These are phyloP conservation scores for Raffaelea deltoideospora DNA, from an alignment of 2,329 filamentous ascomycete species.

Conservation along the genomic window DNA sequence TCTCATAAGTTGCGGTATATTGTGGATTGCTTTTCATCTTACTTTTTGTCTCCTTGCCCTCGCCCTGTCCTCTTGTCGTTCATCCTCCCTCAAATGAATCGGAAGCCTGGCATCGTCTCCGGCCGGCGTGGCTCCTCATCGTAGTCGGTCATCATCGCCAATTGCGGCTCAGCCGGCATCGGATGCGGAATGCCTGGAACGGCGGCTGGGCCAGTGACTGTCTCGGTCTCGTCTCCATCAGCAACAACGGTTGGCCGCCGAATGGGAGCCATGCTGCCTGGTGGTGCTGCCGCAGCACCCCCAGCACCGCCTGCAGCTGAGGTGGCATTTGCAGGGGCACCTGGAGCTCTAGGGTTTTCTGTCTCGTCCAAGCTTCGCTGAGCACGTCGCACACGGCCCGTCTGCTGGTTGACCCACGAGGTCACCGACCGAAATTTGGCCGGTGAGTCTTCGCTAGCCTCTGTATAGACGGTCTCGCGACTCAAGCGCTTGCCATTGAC, in stretches of 20 bases:
- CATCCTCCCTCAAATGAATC: neutral
- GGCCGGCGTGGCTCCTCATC: slow-evolving; percentile 29
- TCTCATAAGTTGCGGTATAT: too few species aligned
- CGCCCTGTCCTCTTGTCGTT: too few species aligned
- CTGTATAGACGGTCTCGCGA: slow-evolving; percentile 37
- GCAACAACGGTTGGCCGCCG: too few species aligned
- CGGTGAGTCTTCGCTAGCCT: slow-evolving; percentile 36
- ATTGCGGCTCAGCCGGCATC: slow-evolving; percentile 28
- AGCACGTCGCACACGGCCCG: slow-evolving; percentile 33
- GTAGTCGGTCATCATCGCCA: slow-evolving; percentile 35
- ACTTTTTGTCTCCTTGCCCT: too few species aligned
- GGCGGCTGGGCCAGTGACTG: neutral
- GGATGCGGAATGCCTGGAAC: slow-evolving; percentile 15
- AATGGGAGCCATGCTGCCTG: too few species aligned
- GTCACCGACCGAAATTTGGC: slow-evolving; percentile 41
- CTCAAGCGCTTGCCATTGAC: slow-evolving; percentile 6
- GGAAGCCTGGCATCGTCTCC: slow-evolving; percentile 13
- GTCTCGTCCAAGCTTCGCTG: slow-evolving; percentile 20
- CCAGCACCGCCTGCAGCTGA: neutral
- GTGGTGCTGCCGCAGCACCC: neutral
- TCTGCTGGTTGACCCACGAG: slow-evolving; percentile 53
- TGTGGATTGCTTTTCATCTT: too few species aligned
- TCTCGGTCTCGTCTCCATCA: neutral
- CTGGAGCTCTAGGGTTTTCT: neutral
- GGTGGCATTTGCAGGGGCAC: neutral